A percentile compares a stretch with the other conserved stretches of the same genome.
These are phyloP conservation scores for Lasiodiplodia hormozganensis DNA, from an alignment of 2,329 filamentous ascomycete species.

Conservation along the genomic window DNA sequence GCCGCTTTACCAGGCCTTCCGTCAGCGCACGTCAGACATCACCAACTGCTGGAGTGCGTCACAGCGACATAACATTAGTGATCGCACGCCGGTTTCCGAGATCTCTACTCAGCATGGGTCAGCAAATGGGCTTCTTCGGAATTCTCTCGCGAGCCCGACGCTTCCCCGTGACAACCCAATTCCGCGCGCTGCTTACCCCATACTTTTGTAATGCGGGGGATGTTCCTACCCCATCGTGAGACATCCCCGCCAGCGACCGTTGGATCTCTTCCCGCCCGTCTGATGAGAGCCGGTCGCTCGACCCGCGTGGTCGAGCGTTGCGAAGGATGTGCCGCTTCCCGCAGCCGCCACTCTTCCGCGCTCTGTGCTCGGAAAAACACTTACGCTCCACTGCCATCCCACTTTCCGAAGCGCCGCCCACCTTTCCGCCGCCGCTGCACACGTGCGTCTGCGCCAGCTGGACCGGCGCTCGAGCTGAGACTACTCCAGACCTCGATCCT, in stretches of 20 bases:
- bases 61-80: conserved; percentile 3
- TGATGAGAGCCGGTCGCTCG: background rate
- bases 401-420: conserved; percentile 7
- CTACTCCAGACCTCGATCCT: background rate
- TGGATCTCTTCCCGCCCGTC: background rate
- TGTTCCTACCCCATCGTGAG: conserved; percentile 7
- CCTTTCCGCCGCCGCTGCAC: background rate
- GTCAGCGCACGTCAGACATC: conserved; percentile 22
- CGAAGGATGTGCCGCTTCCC: background rate
- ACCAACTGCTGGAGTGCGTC: background rate
- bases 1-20: background rate
- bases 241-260: background rate
- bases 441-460: background rate
- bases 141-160: background rate
- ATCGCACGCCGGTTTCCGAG: conserved; percentile 9
- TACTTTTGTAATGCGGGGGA: conserved; percentile 7
- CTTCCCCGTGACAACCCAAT: background rate
- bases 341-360: background rate
- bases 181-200: conserved; percentile 1
- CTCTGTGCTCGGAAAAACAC: conserved; percentile 8
- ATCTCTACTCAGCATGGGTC: background rate
- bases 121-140: background rate
- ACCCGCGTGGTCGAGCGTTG: background rate
- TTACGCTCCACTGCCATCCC: conserved; percentile 15
- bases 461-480: background rate